Base-by-base conservation (phyloP, 768 basidiomycete genomes). In the Myochromella boudieri region DNA sequence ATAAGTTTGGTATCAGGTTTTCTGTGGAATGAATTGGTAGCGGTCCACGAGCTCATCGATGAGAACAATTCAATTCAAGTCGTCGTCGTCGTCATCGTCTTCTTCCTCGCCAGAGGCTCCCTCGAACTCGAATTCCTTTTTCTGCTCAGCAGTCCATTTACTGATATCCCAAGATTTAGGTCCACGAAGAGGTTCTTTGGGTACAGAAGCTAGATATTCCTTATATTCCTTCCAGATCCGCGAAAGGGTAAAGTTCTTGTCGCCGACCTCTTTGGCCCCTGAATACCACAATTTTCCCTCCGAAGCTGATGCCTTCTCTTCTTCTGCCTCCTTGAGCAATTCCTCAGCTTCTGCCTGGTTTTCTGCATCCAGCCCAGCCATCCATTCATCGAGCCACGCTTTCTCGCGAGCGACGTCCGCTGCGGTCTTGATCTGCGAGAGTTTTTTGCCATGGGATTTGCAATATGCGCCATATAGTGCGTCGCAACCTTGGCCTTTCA, bases 151-250 rank as follows among this genome's bases (percentile, higher is more conserved):
- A 14, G 55, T 56, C 72, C 71, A 72, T 42, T 66, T 58, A 40
- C 48, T 64, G 37, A 71, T 58, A 40, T 75, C 69, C 68, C 68
- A 72, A 22, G 55, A 48, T 14, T 56, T 52, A 25, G 64, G 63
- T 3, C 66, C 68, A 14, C 48, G 53, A 38, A 65, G 31, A 1
- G 66, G 69, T 10, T 43, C 40, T 18, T 43, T 64, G 1, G 68
- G 67, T 25, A 44, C 51, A 0, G 22, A 42, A 12, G 52, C 12
- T 20, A 67, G 44, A 29, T 59, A 59, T 4, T 55, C 60, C 53
- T 61, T 71, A 57, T 73, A 71, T n/a, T 69, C 63, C 53, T 69
- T 72, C 68, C 68, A 74, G 25, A 60, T 59, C 10, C 56, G 55
- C 4, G 62, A 51, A n/a, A 66, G 47, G 11, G 53, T 59, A 29